These are phyloP conservation scores for Alternaria triticimaculans DNA, from an alignment of 2,329 filamentous ascomycete genomes.

Conservation along the genomic window DNA sequence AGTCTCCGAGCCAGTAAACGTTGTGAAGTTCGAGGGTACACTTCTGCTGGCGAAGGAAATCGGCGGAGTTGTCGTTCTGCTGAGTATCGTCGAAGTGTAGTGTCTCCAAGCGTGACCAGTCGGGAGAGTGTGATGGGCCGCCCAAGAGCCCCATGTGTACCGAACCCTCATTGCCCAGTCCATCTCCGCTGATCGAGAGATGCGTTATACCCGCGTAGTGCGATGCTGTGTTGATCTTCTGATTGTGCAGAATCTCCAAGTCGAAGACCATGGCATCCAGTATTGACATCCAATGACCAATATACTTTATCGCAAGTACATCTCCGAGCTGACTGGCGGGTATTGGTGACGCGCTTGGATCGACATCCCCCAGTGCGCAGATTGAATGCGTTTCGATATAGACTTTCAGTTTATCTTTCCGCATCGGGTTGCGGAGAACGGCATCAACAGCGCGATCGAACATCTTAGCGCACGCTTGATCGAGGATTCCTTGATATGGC, in stretches of 20 bases:
- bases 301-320: background rate
- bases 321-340: background rate
- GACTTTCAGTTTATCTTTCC: background rate
- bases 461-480: accelerated
- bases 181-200: background rate
- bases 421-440: background rate
- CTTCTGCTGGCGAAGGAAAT: background rate
- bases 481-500: background rate
- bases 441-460: background rate
- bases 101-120: background rate
- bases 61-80: background rate
- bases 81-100: background rate
- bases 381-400: background rate
- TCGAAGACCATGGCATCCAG: background rate
- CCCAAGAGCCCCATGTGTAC: background rate
- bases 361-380: background rate
- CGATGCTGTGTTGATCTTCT: background rate
- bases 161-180: background rate
- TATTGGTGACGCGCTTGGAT: background rate
- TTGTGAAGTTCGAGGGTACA: background rate
- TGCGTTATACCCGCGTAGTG: background rate
- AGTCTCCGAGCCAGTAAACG: background rate
- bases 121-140: background rate
- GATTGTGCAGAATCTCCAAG: background rate
- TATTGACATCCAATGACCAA: background rate